Percentiles rank a stretch among this genome's conserved stretches.
phyloP scores from a whole-genome alignment of 2,329 filamentous ascomycete species.

The Fusarium sp. region DNA sequence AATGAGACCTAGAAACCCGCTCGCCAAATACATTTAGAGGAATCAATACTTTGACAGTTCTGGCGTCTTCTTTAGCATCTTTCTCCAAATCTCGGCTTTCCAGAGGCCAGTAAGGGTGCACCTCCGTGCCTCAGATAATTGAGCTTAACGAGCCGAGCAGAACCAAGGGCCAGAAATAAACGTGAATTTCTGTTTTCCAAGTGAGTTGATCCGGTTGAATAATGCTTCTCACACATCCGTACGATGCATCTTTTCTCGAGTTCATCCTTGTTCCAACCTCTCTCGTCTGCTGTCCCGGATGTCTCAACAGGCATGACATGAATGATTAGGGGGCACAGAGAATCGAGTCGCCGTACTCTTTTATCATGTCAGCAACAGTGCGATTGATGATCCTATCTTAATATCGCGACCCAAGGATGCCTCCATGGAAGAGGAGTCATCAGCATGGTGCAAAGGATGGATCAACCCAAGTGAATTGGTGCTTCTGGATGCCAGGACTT shows the following conservation, averaged over 20 bases:
- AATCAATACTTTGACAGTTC: not conserved
- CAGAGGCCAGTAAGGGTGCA: not conserved
- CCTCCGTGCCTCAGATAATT: not conserved
- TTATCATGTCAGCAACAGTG: not conserved
- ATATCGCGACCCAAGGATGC: not conserved
- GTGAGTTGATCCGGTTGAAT: not conserved
- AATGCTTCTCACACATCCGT: not conserved
- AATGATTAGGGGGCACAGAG: not conserved
- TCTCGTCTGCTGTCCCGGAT: not conserved
- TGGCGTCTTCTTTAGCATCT: not conserved
- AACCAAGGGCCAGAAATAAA: not conserved
- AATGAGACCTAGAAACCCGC: not conserved
- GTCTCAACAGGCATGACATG: not conserved
- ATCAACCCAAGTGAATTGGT: not conserved
- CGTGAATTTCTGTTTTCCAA: not conserved
- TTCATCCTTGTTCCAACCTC: not conserved
- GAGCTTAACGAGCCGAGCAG: not conserved
- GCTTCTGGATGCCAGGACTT: not conserved
- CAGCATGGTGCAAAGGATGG: not conserved
- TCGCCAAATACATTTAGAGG: not conserved
- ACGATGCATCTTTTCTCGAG: not conserved
- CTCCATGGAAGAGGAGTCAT: not conserved
- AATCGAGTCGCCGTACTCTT: not conserved
- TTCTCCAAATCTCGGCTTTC: not conserved
- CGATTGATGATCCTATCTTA: no score